Evolutionary conservation across 805 yeast species (phyloP), one percentile per base, ranked within the genome.

Genomic region (Spathaspora girioi): DNA sequence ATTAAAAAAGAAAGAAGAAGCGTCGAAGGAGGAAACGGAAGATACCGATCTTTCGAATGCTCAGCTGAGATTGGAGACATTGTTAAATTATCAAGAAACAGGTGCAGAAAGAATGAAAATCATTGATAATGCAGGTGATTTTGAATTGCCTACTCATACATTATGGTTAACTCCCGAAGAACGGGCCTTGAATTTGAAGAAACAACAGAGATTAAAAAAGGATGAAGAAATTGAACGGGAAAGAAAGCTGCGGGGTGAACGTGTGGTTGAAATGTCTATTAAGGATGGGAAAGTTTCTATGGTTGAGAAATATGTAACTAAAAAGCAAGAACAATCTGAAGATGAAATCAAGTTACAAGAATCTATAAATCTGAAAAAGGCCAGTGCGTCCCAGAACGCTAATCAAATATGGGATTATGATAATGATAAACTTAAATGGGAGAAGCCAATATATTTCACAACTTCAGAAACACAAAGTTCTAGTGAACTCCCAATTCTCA

Each of bases 121-220:
- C 55, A 92, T 96, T 40, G 99, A 94, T 64, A 86, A 89, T 63
- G 97, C 96, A 0, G 82, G 96, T 5, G 99, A 94, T 64, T 89
- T 81, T 64, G 96, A 89, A 47, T 67, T 85, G 50, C 81, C 89
- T 0, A 71, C 73, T 2, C 53, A 63, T 2, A 69, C 78, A 0
- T 71, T 86, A 55, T 94, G 99, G 98, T 84, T 96, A 0, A 85
- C 96, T 1, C 84, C 86, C 0, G 77, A 85, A 49, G 97, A 96
- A 59, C 81, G 94, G 58, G 97, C 97, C 0, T 72, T 90, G 51
- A 90, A 89, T 63, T 71, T 94, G 59, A 90, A 91, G 65, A 83
- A 83, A 57, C 97, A 92, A 64, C 98, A 94, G 61, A 79, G 85
- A 52, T 84, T 82, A 53, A 64, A 84, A 52, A 75, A 92, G 10